phyloP scores from a whole-genome alignment of 768 basidiomycete species.

The Phylloporus rhodoxanthus region DNA sequence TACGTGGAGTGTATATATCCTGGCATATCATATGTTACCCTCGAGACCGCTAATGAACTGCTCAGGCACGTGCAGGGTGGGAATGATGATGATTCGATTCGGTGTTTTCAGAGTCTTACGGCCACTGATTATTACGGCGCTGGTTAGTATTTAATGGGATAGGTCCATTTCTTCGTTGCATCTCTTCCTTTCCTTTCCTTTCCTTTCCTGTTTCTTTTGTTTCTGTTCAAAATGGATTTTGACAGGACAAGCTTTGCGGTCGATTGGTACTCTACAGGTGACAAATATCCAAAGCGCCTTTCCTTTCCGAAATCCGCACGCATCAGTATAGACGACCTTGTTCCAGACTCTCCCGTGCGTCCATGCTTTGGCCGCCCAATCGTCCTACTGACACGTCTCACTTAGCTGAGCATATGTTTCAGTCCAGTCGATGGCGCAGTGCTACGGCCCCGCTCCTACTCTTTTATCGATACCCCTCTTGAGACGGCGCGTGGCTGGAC shows the following conservation, averaged over 20 bases:
- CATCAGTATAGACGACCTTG: conserved; percentile 29
- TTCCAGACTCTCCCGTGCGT: conserved; percentile 26
- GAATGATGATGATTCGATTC: not conserved
- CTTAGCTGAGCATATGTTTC: conserved; percentile 23
- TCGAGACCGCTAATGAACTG: not conserved
- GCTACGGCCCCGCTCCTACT: conserved; percentile 8
- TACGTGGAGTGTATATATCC: conserved; percentile 21
- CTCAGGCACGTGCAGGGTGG: not conserved
- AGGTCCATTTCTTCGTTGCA: not conserved
- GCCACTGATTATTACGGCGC: not conserved
- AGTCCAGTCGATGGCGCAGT: conserved; percentile 11
- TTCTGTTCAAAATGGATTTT: conserved; percentile 27
- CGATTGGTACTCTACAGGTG: conserved; percentile 29
- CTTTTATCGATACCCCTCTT: conserved; percentile 9
- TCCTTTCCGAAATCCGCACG: conserved; percentile 32
- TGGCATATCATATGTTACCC: conserved; percentile 19
- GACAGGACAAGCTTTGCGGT: conserved; percentile 28
- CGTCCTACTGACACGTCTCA: conserved; percentile 7
- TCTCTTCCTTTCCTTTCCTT: not conserved
- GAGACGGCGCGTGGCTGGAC: conserved; percentile 20
- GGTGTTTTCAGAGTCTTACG: too few relatives aligned
- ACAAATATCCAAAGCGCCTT: conserved; percentile 23
- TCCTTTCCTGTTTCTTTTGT: conserved; percentile 3
- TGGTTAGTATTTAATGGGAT: not conserved
- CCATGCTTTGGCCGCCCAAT: not conserved